phyloP scores from a whole-genome alignment of 2,329 filamentous ascomycete genomes.

The Laburnicola sp. region DNA sequence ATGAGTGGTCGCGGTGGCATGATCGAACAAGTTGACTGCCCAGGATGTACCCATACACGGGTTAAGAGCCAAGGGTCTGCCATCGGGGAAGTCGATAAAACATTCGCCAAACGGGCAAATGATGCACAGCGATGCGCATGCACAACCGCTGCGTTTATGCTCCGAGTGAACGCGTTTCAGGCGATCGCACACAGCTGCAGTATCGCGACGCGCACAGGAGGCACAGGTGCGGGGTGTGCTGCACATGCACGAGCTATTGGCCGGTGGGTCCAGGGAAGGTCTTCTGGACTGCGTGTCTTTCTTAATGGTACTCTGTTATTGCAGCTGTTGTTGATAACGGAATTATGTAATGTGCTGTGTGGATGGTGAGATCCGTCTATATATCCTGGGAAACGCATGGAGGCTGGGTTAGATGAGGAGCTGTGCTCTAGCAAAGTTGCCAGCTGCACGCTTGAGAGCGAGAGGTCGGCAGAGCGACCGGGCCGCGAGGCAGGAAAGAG shows the following conservation, averaged over 20 bases:
- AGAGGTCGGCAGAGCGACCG: too few relatives aligned
- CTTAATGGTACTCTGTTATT: not conserved
- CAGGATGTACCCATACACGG: too few relatives aligned
- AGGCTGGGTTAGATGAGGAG: too few relatives aligned
- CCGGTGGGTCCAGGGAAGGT: not conserved
- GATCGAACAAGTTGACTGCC: too few relatives aligned
- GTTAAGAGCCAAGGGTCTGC: not conserved
- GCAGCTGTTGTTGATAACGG: not conserved
- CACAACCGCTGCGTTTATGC: not conserved
- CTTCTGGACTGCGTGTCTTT: slow-evolving; percentile 5
- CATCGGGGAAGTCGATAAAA: not conserved
- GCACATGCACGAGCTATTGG: slow-evolving; percentile 1
- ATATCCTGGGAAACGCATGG: too few relatives aligned
- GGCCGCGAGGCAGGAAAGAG: not conserved
- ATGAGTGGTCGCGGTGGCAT: too few relatives aligned
- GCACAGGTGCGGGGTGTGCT: slow-evolving; percentile 5
- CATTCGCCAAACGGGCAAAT: not conserved
- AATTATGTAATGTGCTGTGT: not conserved
- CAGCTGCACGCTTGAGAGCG: not conserved
- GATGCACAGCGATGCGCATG: not conserved
- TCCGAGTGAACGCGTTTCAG: slow-evolving; percentile 1
- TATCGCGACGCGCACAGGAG: not conserved
- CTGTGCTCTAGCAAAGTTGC: not conserved
- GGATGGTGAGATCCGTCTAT: not conserved
- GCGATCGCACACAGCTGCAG: slow-evolving; percentile 1